Percentiles rank a stretch among this genome's conserved stretches.
Conservation (phyloP, 2,329 filamentous ascomycete species). For the Penicillium sp. region DNA sequence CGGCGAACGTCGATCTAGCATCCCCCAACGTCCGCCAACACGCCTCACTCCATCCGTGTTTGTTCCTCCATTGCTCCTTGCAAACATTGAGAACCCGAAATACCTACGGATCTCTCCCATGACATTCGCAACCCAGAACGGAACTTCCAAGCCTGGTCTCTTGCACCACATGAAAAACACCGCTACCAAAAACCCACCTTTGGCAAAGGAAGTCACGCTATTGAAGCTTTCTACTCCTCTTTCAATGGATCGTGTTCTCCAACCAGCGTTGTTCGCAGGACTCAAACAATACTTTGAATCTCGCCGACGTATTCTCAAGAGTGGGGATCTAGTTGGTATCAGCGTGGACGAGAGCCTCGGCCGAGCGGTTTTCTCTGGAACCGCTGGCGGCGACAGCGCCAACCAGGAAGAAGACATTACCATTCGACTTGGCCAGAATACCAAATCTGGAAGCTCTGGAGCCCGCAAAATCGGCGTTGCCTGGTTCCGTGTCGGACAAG, state of each 20-base stretch:
- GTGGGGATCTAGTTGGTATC: slow-evolving; percentile 85
- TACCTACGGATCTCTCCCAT: slow-evolving; percentile 76
- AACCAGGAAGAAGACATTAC: slow-evolving; percentile 72
- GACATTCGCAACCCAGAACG: slow-evolving; percentile 34
- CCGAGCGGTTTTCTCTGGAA: slow-evolving; percentile 73
- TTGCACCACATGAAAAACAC: slow-evolving; percentile 51
- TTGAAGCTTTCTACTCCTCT: slow-evolving; percentile 86
- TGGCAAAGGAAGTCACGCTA: slow-evolving; percentile 78
- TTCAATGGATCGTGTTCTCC: slow-evolving; percentile 80
- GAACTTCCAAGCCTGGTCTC: slow-evolving; percentile 60
- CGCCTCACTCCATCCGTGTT: slow-evolving; percentile 66
- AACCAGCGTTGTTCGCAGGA: slow-evolving; percentile 82
- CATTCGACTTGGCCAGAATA: slow-evolving; percentile 39
- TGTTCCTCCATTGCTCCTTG: slow-evolving; percentile 81
- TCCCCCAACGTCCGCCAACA: slow-evolving; percentile 51
- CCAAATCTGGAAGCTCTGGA: slow-evolving; percentile 24
- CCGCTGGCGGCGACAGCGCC: slow-evolving; percentile 56
- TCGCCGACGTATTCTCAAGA: slow-evolving; percentile 78
- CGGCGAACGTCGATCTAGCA: slow-evolving; percentile 55
- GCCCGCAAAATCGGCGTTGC: slow-evolving; percentile 65
- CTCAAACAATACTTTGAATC: slow-evolving; percentile 87
- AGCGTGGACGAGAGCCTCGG: slow-evolving; percentile 85
- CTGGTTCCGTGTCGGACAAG: slow-evolving; percentile 89
- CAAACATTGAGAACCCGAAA: slow-evolving; percentile 77
- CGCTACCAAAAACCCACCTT: slow-evolving; percentile 54